A percentile compares a stretch with the other conserved stretches of the same genome.
These are phyloP conservation scores for Pseudocercospora eumusae DNA, from an alignment of 2,329 filamentous ascomycete species.

Conservation along the genomic window DNA sequence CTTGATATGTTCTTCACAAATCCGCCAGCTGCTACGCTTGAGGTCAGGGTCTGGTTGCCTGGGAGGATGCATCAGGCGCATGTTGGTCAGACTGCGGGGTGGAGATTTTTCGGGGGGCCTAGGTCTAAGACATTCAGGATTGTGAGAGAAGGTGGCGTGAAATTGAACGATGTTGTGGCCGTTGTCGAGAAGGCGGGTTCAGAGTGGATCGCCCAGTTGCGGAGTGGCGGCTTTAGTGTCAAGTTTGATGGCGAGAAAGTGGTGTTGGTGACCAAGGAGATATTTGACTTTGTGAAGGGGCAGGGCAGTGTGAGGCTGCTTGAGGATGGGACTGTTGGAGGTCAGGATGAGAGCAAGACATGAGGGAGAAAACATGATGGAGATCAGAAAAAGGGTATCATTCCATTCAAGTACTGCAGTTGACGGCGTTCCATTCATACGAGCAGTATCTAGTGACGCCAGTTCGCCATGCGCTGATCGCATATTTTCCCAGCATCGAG, in stretches of 20 bases:
- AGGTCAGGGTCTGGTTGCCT: no score
- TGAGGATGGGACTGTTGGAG: not conserved
- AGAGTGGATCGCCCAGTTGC: not conserved
- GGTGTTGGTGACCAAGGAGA: not conserved
- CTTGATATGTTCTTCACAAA: no score
- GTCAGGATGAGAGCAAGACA: not conserved
- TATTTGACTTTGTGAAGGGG: not conserved
- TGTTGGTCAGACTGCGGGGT: no score
- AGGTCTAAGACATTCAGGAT: not conserved
- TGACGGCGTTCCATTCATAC: conserved; percentile 11
- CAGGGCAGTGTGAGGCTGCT: not conserved
- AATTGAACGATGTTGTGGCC: not conserved
- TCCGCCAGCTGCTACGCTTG: no score
- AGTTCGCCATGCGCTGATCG: conserved; percentile 27
- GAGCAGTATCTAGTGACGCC: conserved; percentile 23
- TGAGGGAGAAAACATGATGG: no score
- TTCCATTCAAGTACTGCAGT: conserved; percentile 7
- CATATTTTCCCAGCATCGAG: conserved; percentile 11
- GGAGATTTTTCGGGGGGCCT: no score
- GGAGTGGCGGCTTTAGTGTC: not conserved
- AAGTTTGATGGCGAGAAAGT: not conserved
- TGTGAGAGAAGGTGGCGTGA: not conserved
- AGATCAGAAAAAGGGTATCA: conserved; percentile 9
- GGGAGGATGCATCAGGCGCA: no score
- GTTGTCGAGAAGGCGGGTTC: not conserved